Percentiles rank a stretch among this genome's conserved stretches.
These are phyloP conservation scores for Neonectria ditissima DNA, from an alignment of 2,329 filamentous ascomycete genomes.

Conservation along the genomic window DNA sequence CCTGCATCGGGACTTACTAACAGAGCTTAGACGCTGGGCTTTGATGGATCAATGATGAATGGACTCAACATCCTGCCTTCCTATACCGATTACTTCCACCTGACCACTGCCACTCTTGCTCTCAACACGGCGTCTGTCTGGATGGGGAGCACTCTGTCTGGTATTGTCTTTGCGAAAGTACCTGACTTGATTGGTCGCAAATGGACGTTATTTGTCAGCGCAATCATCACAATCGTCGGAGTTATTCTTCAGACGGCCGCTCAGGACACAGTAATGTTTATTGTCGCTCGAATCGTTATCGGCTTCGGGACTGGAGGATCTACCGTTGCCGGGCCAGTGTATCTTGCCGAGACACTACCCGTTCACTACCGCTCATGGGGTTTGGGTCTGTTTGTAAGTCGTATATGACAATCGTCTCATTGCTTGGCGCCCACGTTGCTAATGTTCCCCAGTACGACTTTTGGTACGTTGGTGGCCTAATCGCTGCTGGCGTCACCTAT, in stretches of 20 bases:
- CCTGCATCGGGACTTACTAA: neutral
- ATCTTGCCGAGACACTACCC: conserved; percentile 63
- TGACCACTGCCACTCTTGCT: conserved; percentile 61
- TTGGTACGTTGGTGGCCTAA: conserved; percentile 52
- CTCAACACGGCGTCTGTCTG: conserved; percentile 61
- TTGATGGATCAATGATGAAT: conserved; percentile 46
- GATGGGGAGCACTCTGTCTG: conserved; percentile 16
- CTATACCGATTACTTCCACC: conserved; percentile 65
- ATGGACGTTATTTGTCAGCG: conserved; percentile 5
- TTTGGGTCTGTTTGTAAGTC: conserved; percentile 30
- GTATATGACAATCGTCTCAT: neutral
- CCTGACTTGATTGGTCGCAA: conserved; percentile 20
- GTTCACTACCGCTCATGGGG: conserved; percentile 38
- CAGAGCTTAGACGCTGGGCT: neutral
- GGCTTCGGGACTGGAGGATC: conserved; percentile 59
- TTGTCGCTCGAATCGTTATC: conserved; percentile 59
- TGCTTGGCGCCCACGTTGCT: neutral
- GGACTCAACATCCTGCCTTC: conserved; percentile 66
- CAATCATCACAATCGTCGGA: conserved; percentile 55
- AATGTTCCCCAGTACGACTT: conserved; percentile 21
- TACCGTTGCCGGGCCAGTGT: conserved; percentile 58
- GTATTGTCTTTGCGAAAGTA: conserved; percentile 8
- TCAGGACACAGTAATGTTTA: conserved; percentile 65
- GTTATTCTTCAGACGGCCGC: conserved; percentile 61
- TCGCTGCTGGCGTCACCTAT: conserved; percentile 60